Base-by-base conservation (phyloP, 208 protist genomes). In the Crithidia expoeki region DNA sequence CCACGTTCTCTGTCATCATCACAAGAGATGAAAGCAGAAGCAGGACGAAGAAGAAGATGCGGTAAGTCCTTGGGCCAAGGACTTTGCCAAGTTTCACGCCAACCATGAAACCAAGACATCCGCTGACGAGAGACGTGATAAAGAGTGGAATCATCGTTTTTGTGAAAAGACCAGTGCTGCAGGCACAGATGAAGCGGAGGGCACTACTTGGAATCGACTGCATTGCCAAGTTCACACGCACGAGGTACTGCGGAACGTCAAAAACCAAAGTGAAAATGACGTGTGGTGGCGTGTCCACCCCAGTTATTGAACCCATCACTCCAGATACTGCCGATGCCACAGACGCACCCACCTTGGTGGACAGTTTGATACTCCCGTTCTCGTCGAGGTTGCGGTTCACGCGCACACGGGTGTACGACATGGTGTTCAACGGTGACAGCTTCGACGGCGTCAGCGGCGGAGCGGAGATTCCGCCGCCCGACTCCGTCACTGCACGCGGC, bases 191-290 rank as follows among this genome's bases (percentile, higher is more conserved):
- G 44, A 88, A 81, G 58, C 82, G 78, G 19, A 82, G 40, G 9
- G 61, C 72, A 0, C 72, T 71, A 51, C 71, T 66, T 1, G 72
- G 74, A 32, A 88, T 81, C 10, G 73, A 80, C 51, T 84, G 82
- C 27, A 75, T 56, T n/a, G 49, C 27, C 23, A 83, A 79, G 60
- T 81, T 84, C 36, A 78, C 68, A 5, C 63, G 72, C 6, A 84
- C 76, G 14, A 88, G 74, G 66, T 84, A 88, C 40, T 64, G 52
- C 56, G 83, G 79, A 0, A 88, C 70, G n/a, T 88, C 79, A 21
- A 84, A 76, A 12, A 76, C 47, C 23, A 81, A 30, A 10, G 84
- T 58, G 32, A 88, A 88, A n/a, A 88, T 75, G 28, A 88, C 78
- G 30, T 84, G 69, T 60, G 83, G 68, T 19, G 75, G 74, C 12